Base-by-base conservation (phyloP, 2,329 filamentous ascomycete genomes). In the Sphaerostilbella broomeana region DNA sequence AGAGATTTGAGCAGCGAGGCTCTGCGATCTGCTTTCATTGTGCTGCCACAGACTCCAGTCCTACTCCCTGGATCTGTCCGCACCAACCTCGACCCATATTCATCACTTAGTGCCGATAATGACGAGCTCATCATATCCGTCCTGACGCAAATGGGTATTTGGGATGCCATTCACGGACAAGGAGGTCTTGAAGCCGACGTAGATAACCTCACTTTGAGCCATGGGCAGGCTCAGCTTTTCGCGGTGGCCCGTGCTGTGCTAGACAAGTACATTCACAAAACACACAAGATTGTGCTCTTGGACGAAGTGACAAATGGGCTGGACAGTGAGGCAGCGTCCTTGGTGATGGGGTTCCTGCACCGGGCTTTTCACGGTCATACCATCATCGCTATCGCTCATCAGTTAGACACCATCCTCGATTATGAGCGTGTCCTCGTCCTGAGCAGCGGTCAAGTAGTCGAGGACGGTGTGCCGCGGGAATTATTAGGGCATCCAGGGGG, bases 211-310 rank as follows among this genome's bases (percentile, higher is more conserved):
- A 44, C 50, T 5, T 49, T 69, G 4, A 69, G 64, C 2, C 61
- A 67, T 31, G 71, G 72, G 0, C 65, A 77, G 51, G 60, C 60
- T 31, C 72, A 76, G 51, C 55, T 76, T 7, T 69, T 76, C 42
- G 67, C 62, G 25, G 52, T 77, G 1, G 70, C 69, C 0, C 57
- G 72, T 15, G 64, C 69, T 0, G 54, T 75, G 11, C 47, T 74
- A 16, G 53, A n/a, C n/a, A n/a, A n/a, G n/a, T n/a, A 58, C n/a
- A n/a, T n/a, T n/a, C 46, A 48, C 6, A 56, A 59, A n/a, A n/a
- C n/a, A n/a, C n/a, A n/a, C 2, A 64, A 48, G 8, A 49, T 75
- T 5, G 50, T 73, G 2, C 54, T 74, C 3, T 45, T 72, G 5
- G 68, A 72, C 33, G 68, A 72, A 60, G 64, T 44, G 61, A 37